Evolutionary conservation across 805 yeast species (phyloP).

Genomic region (Jamesozyma rosinii): DNA sequence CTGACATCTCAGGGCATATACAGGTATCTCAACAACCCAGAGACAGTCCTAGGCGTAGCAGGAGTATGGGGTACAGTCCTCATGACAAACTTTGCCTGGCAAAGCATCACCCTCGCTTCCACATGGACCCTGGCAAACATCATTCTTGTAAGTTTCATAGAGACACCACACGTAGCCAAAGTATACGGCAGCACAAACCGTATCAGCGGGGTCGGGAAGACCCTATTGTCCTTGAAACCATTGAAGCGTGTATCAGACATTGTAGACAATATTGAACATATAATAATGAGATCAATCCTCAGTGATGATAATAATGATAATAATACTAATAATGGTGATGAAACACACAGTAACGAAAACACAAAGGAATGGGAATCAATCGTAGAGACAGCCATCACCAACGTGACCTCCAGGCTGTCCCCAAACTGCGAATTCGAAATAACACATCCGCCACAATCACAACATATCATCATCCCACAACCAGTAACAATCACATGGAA

Average conservation of each 20-base stretch:
- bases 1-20: slow-evolving; percentile 74
- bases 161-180: slow-evolving; percentile 67
- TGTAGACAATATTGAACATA: slow-evolving; percentile 35
- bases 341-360: slow-evolving; percentile 2
- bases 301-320: not conserved
- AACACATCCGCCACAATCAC: slow-evolving; percentile 19
- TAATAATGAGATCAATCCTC: slow-evolving; percentile 13
- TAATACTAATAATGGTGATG: not conserved
- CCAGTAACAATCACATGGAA: slow-evolving; percentile 49
- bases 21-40: slow-evolving; percentile 75
- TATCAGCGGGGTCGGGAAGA: slow-evolving; percentile 42
- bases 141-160: slow-evolving; percentile 61
- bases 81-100: slow-evolving; percentile 44
- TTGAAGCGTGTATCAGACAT: slow-evolving; percentile 30
- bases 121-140: slow-evolving; percentile 62
- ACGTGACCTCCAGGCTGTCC: slow-evolving; percentile 14
- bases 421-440: slow-evolving; percentile 25
- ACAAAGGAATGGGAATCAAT: slow-evolving; percentile 15
- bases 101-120: slow-evolving; percentile 43
- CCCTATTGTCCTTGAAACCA: slow-evolving; percentile 31
- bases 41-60: slow-evolving; percentile 65
- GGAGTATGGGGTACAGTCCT: slow-evolving; percentile 69
- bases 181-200: slow-evolving; percentile 62
- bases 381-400: slow-evolving; percentile 13
- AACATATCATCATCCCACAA: slow-evolving; percentile 29